Base-by-base conservation (phyloP, 306 rosid genomes). In the Pachyrhizus erosus region DNA sequence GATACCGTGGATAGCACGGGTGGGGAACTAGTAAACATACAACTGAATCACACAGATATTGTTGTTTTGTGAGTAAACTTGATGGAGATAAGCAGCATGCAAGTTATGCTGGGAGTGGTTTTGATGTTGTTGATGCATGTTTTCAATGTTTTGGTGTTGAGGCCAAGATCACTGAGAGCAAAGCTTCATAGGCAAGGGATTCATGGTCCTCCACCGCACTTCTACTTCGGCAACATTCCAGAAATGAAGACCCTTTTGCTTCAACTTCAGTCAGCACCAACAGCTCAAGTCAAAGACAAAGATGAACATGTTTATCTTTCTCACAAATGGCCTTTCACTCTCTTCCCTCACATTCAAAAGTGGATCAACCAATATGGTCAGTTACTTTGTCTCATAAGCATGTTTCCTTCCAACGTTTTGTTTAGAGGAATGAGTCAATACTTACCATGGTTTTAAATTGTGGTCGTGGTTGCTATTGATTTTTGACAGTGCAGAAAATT, bases 161-260 rank as follows among this genome's bases (percentile, higher is more conserved):
- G 76, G 54, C 91, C 94, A 69, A 82, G 43, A 77, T 78, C 88
- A 52, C 57, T 85, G 0, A 74, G 94, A 86, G 82, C 86, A 20
- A 92, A 86, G 87, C 90, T 94, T 77, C 83, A 74, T 4, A 85
- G 42, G 60, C 97, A 94, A 48, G 96, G 97, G 14, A 91, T 92
- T 67, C 26, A 71, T 75, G 98, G 98, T 0, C 96, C 96, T 79
- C 62, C 85, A 4, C 88, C 92, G 62, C 88, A 90, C 20, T 82
- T 89, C 5, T 73, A 85, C 51, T 64, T 86, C 12, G 98, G 97
- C 11, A 92, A 91, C 61, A 77, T 92, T 34, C 81, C 89, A 0
- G 86, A 94, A 61, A 92, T 89, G 9, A 90, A 86, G 72, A 79
- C 42, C 6, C 78, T 90, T 82, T 77, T 66, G 15, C 81, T 62